Evolutionary conservation across 2,329 filamentous ascomycete species (phyloP), one percentile per base, ranked within the genome.

Genomic region (Diaporthe velutina): DNA sequence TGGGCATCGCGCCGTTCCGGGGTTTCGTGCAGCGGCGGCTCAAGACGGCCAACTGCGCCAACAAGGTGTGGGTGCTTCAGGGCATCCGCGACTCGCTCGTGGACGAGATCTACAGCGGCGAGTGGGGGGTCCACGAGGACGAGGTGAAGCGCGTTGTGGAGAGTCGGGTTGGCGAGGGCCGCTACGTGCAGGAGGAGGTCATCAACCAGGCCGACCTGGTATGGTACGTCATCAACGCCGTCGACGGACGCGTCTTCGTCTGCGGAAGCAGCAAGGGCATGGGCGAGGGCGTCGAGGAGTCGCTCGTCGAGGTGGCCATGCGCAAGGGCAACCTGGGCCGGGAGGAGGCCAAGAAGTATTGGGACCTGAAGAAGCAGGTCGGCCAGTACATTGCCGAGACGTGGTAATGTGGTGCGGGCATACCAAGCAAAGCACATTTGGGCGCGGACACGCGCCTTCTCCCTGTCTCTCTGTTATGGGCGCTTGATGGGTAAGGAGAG

Each of bases 21-120:
- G 97, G 97, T 74, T 99, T 99, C 83, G 97, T 99, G 58, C 94
- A 98, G 85, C 95, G 97, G 75, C 91, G 96, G 17, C 89, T 98
- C 74, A 96, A 96, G 88, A 97, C 95, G 76, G 96, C 96, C 81
- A 98, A 97, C 85, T 98, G 96, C 81, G 95, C 95, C 77, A 98
- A 98, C 88, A 98, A 98, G 86, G 96, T 98, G 80, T 98, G 96
- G 96, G 94, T 98, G 60, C 90, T 98, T 58, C 96, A 98, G 85
- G 96, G 96, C 52, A 92, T 98, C 60, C 93, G 96, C n/a, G 97
- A 99, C 85, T 95, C 94, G 35, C 91, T 98, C 55, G 91, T 98
- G 30, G 97, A 99, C 81, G 97, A 99, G 85, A 92, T 99, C 54
- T 99, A 99, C 87, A 95, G 93, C 74, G 97, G 97, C 79, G 97